Conservation (phyloP, 495 filamentous ascomycete genomes). For the Annulohypoxylon bovei region DNA sequence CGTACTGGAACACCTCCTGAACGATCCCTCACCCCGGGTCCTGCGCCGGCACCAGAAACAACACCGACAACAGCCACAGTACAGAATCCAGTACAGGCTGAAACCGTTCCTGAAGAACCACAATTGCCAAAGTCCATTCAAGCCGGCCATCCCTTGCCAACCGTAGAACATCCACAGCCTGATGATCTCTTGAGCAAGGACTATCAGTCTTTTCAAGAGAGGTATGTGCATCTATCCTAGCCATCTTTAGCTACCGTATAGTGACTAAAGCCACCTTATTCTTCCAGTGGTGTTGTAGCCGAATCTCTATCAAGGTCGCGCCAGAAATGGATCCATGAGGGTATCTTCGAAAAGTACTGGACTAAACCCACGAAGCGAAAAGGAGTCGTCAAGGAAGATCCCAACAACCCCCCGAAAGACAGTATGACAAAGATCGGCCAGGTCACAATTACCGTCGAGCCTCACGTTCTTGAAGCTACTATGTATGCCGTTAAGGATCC, state of each 20-base stretch:
- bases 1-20: constrained; percentile 55
- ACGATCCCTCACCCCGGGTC: constrained; percentile 50
- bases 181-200: constrained; percentile 70
- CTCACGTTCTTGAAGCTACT: constrained; percentile 88
- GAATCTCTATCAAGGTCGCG: constrained; percentile 86
- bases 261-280: constrained; percentile 7
- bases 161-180: constrained; percentile 73
- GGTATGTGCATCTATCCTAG: constrained; percentile 58
- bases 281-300: constrained; percentile 78
- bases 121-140: constrained; percentile 68
- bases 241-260: not conserved
- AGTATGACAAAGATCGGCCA: constrained; percentile 85
- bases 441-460: constrained; percentile 85
- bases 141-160: constrained; percentile 75
- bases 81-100: constrained; percentile 46
- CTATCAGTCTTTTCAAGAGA: constrained; percentile 86
- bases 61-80: constrained; percentile 24
- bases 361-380: constrained; percentile 87
- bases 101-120: constrained; percentile 54
- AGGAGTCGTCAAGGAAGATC: constrained; percentile 72
- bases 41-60: constrained; percentile 41
- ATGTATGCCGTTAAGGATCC: constrained; percentile 86
- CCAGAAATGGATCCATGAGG: constrained; percentile 86
- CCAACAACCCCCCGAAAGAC: constrained; percentile 83
- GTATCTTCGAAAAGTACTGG: constrained; percentile 93